phyloP scores from a whole-genome alignment of 176 grass and related monocot genomes.

The Elaeis guineensis region DNA sequence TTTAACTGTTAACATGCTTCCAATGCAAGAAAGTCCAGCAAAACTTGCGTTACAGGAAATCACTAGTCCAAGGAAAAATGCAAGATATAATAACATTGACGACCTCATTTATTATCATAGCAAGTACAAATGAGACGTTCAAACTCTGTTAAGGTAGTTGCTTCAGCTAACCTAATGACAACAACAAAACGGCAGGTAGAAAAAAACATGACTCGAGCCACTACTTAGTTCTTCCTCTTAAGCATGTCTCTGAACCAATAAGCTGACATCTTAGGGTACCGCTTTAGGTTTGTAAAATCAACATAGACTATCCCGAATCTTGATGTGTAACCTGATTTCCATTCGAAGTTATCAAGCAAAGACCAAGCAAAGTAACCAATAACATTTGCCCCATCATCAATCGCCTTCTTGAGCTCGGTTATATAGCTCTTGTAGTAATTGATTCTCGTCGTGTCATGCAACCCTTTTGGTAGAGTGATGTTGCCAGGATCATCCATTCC shows the following conservation, averaged over 20 bases:
- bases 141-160: too few relatives aligned
- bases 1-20: too few relatives aligned
- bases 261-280: constrained; percentile 56
- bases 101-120: too few relatives aligned
- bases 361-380: constrained; percentile 51
- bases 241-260: constrained; percentile 47
- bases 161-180: too few relatives aligned
- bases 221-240: constrained; percentile 14
- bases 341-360: constrained; percentile 56
- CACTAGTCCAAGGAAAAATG: too few relatives aligned
- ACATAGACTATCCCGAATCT: constrained; percentile 39
- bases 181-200: too few relatives aligned
- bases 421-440: constrained; percentile 46
- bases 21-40: too few relatives aligned
- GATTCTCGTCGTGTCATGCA: constrained; percentile 37
- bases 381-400: constrained; percentile 30
- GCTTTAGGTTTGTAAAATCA: constrained; percentile 18
- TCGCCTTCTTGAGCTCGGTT: constrained; percentile 23
- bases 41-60: too few relatives aligned
- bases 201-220: too few relatives aligned
- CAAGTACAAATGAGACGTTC: too few relatives aligned
- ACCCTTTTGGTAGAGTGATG: constrained; percentile 20
- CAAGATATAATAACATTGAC: too few relatives aligned
- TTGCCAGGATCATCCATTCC: constrained; percentile 51
- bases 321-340: constrained; percentile 40